These are phyloP conservation scores for Saturnispora bothae DNA, from an alignment of 805 yeast species.

Conservation along the genomic window DNA sequence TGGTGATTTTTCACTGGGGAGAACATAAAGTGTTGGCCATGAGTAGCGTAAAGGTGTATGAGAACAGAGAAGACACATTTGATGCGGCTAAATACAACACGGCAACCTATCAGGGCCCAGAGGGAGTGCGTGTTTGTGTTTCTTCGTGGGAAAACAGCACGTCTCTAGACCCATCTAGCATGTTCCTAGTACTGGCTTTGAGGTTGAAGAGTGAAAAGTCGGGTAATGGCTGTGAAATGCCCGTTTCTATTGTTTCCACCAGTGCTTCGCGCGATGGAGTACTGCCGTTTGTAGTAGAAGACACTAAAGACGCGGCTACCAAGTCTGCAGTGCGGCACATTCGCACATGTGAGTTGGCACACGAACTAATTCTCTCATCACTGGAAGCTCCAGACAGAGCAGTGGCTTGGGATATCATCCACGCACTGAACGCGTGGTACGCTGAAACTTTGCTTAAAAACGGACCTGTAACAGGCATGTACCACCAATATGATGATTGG, in stretches of 20 bases:
- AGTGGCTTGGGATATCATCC: background rate
- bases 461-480: background rate
- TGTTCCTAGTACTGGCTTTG: constrained; percentile 1
- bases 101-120: constrained; percentile 1
- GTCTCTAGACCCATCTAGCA: background rate
- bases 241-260: constrained; percentile 35
- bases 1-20: no score
- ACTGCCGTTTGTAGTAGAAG: constrained; percentile 51
- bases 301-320: constrained; percentile 17
- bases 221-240: background rate
- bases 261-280: constrained; percentile 39
- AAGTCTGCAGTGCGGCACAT: constrained; percentile 2
- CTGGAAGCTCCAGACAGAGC: background rate
- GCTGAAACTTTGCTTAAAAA: background rate
- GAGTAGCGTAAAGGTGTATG: no score
- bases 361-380: constrained; percentile 1
- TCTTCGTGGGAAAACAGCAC: background rate
- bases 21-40: no score
- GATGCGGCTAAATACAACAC: background rate
- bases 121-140: constrained; percentile 4
- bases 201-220: background rate
- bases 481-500: constrained; percentile 2
- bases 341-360: constrained; percentile 5
- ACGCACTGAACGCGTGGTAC: background rate
- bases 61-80: background rate